Evolutionary conservation across 2,329 filamentous ascomycete species (phyloP).

Genomic region (Phialophora expanda): DNA sequence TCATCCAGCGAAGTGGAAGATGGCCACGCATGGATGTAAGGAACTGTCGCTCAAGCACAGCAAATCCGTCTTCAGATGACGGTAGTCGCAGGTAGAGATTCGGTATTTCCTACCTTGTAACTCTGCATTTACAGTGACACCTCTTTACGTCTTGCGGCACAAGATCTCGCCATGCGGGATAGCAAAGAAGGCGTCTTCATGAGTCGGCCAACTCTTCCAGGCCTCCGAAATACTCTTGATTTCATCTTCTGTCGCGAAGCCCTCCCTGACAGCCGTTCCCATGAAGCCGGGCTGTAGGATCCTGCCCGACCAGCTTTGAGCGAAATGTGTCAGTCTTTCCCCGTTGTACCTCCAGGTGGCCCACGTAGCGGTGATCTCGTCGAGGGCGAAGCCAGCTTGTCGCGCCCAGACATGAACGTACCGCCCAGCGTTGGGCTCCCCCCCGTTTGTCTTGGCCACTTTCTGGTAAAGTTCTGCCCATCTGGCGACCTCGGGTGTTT

Average conservation of each 20-base stretch:
- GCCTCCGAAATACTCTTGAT: slow-evolving; percentile 34
- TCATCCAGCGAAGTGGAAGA: not conserved
- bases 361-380: slow-evolving; percentile 36
- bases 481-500: slow-evolving; percentile 38
- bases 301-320: slow-evolving; percentile 36
- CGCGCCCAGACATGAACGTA: slow-evolving; percentile 40
- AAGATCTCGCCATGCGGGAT: slow-evolving; percentile 32
- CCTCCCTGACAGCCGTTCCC: slow-evolving; percentile 35
- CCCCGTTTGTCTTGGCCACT: slow-evolving; percentile 42
- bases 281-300: slow-evolving; percentile 37
- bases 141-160: slow-evolving; percentile 30
- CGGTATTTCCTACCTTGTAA: not conserved
- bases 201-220: slow-evolving; percentile 38
- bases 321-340: slow-evolving; percentile 32
- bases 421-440: slow-evolving; percentile 43
- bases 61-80: too few species aligned
- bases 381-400: slow-evolving; percentile 38
- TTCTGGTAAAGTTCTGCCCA: slow-evolving; percentile 42
- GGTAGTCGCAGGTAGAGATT: not conserved
- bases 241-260: slow-evolving; percentile 37
- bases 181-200: slow-evolving; percentile 35
- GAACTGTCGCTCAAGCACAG: too few species aligned
- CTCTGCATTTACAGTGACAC: not conserved
- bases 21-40: not conserved
- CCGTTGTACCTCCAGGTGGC: slow-evolving; percentile 36